These are phyloP conservation scores for Quercus phellos DNA, from an alignment of 331 rosid genomes.

Conservation along the genomic window DNA sequence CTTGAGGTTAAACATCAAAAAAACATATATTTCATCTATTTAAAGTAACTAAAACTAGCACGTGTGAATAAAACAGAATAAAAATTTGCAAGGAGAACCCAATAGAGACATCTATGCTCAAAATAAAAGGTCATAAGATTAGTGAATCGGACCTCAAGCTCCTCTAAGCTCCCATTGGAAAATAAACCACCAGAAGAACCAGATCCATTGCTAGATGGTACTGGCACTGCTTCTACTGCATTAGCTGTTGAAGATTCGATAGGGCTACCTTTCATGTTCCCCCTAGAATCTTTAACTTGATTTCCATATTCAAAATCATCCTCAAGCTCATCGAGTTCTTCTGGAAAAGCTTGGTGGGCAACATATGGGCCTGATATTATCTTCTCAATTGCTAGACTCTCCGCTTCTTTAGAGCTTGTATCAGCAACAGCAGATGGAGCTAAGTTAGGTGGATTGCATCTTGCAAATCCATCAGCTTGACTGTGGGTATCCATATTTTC, in stretches of 20 bases:
- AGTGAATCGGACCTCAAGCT: constrained; percentile 72
- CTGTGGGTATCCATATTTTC: constrained; percentile 41
- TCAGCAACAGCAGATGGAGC: constrained; percentile 22
- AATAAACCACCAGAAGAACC: constrained; percentile 27
- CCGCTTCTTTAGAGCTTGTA: constrained; percentile 53
- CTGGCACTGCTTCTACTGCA: constrained; percentile 26
- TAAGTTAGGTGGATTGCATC: constrained; percentile 23
- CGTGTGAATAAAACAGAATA: background rate
- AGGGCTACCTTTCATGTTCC: constrained; percentile 21
- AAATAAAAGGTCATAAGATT: constrained; percentile 18
- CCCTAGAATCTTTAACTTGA: constrained; percentile 42
- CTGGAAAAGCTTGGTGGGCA: constrained; percentile 44
- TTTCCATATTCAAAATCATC: constrained; percentile 38
- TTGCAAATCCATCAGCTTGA: constrained; percentile 34
- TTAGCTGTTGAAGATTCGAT: constrained; percentile 34
- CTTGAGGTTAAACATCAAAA: background rate
- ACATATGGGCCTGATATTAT: constrained; percentile 54
- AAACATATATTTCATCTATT: background rate
- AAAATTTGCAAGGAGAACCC: background rate
- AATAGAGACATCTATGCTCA: background rate
- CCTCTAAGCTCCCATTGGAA: constrained; percentile 55
- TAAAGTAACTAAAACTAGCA: background rate
- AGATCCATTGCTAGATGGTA: constrained; percentile 31
- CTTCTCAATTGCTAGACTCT: constrained; percentile 65
- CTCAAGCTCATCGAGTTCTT: constrained; percentile 80